Conservation (phyloP, 1,284 basidiomycete genomes). For the Tremellales sp. region DNA sequence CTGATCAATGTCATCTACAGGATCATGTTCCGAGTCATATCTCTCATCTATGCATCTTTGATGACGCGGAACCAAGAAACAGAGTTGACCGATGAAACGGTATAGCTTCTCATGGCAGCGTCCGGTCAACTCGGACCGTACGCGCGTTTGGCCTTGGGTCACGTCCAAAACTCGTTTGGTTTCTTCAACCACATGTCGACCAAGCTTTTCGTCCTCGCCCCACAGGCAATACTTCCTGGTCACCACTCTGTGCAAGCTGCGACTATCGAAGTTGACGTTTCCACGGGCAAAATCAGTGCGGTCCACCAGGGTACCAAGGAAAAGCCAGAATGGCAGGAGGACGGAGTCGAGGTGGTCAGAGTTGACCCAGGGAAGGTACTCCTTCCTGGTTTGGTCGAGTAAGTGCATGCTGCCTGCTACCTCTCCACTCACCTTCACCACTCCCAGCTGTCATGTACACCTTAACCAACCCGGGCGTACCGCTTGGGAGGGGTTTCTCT, state of each 20-base stretch:
- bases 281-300: conserved; percentile 64
- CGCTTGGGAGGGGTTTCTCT: conserved; percentile 88
- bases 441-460: conserved; percentile 76
- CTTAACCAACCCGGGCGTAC: conserved; percentile 78
- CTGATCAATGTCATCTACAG: too few species aligned
- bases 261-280: conserved; percentile 62
- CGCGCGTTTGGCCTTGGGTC: too few species aligned
- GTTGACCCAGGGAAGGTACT: conserved; percentile 51
- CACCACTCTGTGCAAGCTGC: conserved; percentile 58
- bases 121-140: too few species aligned
- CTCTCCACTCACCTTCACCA: conserved; percentile 1
- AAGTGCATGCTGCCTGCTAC: conserved; percentile 37
- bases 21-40: too few species aligned
- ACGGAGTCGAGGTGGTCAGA: conserved; percentile 34
- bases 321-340: background rate
- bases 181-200: too few species aligned
- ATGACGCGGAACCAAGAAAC: too few species aligned
- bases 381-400: conserved; percentile 83
- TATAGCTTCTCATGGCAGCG: too few species aligned
- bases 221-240: conserved; percentile 59
- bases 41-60: too few species aligned
- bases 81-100: too few species aligned
- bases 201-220: conserved; percentile 19
- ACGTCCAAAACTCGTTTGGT: too few species aligned
- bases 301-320: conserved; percentile 43